Evolutionary conservation across 2,329 filamentous ascomycete species (phyloP).

Genomic region (Pseudogymnoascus destructans): DNA sequence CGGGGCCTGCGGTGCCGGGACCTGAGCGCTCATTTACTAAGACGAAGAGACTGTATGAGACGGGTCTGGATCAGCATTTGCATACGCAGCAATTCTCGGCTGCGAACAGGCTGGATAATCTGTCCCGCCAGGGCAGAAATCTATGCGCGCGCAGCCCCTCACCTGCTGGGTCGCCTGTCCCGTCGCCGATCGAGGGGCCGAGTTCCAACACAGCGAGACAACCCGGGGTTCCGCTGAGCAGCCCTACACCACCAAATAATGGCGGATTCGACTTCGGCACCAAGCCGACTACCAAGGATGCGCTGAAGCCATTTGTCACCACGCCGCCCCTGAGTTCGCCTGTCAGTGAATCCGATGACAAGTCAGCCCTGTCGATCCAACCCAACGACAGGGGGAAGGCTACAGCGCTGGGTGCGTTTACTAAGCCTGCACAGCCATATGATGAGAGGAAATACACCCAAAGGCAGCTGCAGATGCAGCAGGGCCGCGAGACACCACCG

Average conservation of each 20-base stretch:
- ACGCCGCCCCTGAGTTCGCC: conserved; percentile 55
- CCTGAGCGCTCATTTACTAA: conserved; percentile 57
- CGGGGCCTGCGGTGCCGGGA: conserved; percentile 34
- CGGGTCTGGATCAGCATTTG: conserved; percentile 63
- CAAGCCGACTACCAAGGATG: conserved; percentile 24
- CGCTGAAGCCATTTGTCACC: conserved; percentile 26
- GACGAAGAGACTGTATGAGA: conserved; percentile 67
- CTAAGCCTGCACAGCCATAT: conserved; percentile 62
- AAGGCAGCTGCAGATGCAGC: conserved; percentile 67
- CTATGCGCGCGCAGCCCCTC: conserved; percentile 22
- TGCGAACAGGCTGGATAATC: conserved; percentile 64
- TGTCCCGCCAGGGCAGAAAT: conserved; percentile 46
- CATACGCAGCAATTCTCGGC: conserved; percentile 70
- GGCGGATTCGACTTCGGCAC: conserved; percentile 28
- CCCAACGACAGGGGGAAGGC: conserved; percentile 71
- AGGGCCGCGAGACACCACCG: conserved; percentile 52
- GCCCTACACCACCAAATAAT: conserved; percentile 23
- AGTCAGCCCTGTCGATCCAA: conserved; percentile 49
- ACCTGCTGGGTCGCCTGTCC: conserved; percentile 8
- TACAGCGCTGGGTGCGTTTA: conserved; percentile 58
- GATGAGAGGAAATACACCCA: conserved; percentile 78
- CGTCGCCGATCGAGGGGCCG: conserved; percentile 25
- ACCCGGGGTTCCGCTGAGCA: conserved; percentile 51
- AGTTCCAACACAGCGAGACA: conserved; percentile 48
- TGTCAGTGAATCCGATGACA: conserved; percentile 60